Base-by-base conservation (phyloP, 331 rosid species). In the Malus hybrid region DNA sequence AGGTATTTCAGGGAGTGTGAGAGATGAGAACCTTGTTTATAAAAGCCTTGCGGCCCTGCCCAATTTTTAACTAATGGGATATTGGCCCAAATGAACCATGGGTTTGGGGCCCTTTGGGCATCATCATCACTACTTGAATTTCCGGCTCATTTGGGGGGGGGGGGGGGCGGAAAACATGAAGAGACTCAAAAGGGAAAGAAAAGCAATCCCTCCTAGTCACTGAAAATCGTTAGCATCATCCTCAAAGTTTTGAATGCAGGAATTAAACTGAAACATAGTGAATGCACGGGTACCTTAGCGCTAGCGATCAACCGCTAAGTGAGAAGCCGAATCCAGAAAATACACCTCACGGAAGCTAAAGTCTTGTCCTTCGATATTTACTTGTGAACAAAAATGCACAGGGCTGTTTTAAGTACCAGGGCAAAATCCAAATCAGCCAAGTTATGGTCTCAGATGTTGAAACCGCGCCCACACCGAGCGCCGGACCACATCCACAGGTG, bases 401-500 rank as follows among this genome's bases (percentile, higher is more conserved):
- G 54, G 71, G 31, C 13, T 36, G 76, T 52, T 71, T 46, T 16
- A 2, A 72, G 34, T 6, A 22, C 66, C 27, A 22, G 19, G 54
- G 60, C 39, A 64, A 52, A 8, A 50, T 50, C 65, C 34, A 64
- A 71, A 71, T 7, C 76, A 19, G 67, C 67, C 18, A 16, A 31
- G 24, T 24, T 22, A 67, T 34, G 71, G 36, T 39, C 10, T 65
- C 15, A n/a, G 56, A 31, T 69, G 4, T 3, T 74, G 32, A 62
- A 29, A n/a, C 70, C 50, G 42, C 69, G n/a, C 56, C 50, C 62
- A 29, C 70, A n/a, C 46, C 20, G 62, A 46, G 48, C 19, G 31
- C 81, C 79, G 52, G 78, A 67, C 74, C 76, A 78, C 69, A 67
- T 78, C 55, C 56, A 32, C 39, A 19, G 59, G 71, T 63, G 65